These are phyloP conservation scores for Zopfia rhizophila DNA, from an alignment of 2,329 filamentous ascomycete species.

Conservation along the genomic window DNA sequence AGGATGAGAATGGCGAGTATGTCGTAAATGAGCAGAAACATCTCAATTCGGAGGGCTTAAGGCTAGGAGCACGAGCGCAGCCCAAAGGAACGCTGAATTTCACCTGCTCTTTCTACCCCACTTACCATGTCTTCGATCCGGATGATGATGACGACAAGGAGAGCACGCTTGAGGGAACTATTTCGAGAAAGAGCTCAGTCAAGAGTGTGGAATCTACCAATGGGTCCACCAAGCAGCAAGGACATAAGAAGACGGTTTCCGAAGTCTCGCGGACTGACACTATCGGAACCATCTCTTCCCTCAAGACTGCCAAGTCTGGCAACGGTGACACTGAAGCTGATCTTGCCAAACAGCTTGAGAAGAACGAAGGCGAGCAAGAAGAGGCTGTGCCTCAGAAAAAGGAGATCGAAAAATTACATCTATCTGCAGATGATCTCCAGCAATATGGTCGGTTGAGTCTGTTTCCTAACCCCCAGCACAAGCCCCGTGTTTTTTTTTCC, in stretches of 20 bases:
- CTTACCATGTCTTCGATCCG: constrained; percentile 85
- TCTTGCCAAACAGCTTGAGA: constrained; percentile 58
- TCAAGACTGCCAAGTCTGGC: constrained; percentile 37
- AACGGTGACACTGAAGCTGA: constrained; percentile 49
- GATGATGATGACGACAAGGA: constrained; percentile 77
- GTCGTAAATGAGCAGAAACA: constrained; percentile 80
- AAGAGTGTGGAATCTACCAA: constrained; percentile 18
- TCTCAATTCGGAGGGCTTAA: constrained; percentile 72
- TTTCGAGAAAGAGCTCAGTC: constrained; percentile 36
- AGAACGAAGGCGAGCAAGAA: constrained; percentile 58
- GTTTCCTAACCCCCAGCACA: constrained; percentile 25
- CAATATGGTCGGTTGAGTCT: constrained; percentile 70
- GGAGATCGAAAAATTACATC: constrained; percentile 77
- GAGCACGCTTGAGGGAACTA: constrained; percentile 25
- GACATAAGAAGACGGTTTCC: constrained; percentile 33
- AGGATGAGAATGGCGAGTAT: constrained; percentile 84
- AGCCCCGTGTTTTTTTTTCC: constrained; percentile 27
- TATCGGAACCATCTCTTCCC: constrained; percentile 55
- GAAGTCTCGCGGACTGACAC: constrained; percentile 40
- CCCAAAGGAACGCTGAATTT: constrained; percentile 85
- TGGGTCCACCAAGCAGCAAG: constrained; percentile 8
- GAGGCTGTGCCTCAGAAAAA: constrained; percentile 63
- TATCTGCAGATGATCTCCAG: constrained; percentile 82
- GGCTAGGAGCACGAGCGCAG: constrained; percentile 76
- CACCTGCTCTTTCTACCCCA: constrained; percentile 89